phyloP scores from a whole-genome alignment of 805 yeast genomes.

The Starmerella scarabaei region DNA sequence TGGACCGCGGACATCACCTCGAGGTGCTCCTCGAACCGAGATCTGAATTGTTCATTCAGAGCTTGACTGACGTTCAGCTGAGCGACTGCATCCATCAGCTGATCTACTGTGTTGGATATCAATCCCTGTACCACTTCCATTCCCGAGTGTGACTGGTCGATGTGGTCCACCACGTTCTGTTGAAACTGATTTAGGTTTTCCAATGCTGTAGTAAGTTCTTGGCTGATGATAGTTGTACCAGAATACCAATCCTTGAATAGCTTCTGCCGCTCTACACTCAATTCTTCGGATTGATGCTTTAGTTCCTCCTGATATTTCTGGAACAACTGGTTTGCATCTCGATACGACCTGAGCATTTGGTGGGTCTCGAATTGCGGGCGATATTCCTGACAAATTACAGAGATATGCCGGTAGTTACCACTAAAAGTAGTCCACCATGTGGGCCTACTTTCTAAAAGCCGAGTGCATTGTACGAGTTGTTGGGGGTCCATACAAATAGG shows the following conservation, averaged over 20 bases:
- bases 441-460: conserved; percentile 20
- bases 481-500: conserved; percentile 12
- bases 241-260: neutral
- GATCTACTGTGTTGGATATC: neutral
- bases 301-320: conserved; percentile 3
- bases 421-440: conserved; percentile 68
- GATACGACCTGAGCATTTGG: conserved; percentile 5
- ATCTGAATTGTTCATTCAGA: neutral
- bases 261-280: neutral
- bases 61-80: neutral
- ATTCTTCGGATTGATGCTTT: neutral
- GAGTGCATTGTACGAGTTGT: conserved; percentile 17
- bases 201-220: neutral
- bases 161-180: neutral
- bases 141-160: neutral
- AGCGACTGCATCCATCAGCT: neutral
- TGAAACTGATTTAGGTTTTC: neutral
- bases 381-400: conserved; percentile 35
- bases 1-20: neutral
- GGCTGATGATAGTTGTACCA: neutral
- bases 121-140: neutral
- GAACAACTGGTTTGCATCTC: conserved; percentile 7
- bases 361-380: conserved; percentile 18
- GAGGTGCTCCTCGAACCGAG: neutral
- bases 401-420: conserved; percentile 46